Percentiles rank a stretch among this genome's conserved stretches.
Conservation (phyloP, 2,329 filamentous ascomycete genomes). For the Metarhizium anisopliae region DNA sequence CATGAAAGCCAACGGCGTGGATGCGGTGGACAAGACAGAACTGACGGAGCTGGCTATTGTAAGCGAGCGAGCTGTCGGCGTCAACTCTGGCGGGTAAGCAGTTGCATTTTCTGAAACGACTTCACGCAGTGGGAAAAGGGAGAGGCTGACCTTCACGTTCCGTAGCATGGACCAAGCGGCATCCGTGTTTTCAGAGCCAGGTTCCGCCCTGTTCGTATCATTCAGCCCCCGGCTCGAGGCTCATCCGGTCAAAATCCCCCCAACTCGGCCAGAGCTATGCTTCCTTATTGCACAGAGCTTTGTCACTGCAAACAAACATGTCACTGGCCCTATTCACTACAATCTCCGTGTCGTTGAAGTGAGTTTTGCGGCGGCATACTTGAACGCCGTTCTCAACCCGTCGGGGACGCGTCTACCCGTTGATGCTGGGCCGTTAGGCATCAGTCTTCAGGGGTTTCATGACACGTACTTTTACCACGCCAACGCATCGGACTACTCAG, state of each 20-base stretch:
- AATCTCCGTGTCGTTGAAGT: conserved; percentile 96
- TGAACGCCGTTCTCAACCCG: conserved; percentile 50
- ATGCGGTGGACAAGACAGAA: conserved; percentile 77
- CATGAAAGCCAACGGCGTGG: conserved; percentile 74
- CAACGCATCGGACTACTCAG: conserved; percentile 25
- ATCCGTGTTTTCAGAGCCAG: conserved; percentile 83
- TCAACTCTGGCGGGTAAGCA: conserved; percentile 84
- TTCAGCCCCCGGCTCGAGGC: conserved; percentile 75
- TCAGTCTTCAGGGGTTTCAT: conserved; percentile 81
- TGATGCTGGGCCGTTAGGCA: conserved; percentile 75
- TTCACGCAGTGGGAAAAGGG: neutral
- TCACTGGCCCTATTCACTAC: conserved; percentile 88
- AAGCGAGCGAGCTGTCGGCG: conserved; percentile 86
- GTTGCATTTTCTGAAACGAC: neutral
- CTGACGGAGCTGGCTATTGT: conserved; percentile 89
- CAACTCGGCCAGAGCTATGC: conserved; percentile 70
- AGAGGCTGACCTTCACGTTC: conserved; percentile 9
- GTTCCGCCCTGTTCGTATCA: conserved; percentile 80
- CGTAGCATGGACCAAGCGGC: conserved; percentile 91
- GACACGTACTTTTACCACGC: conserved; percentile 62
- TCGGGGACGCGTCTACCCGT: conserved; percentile 53
- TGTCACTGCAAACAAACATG: conserved; percentile 87
- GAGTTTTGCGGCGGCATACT: conserved; percentile 70
- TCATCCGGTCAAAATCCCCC: conserved; percentile 71
- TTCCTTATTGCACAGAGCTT: conserved; percentile 95